Conservation (phyloP, 2,329 filamentous ascomycete species). For the Leptodontidium sp. region DNA sequence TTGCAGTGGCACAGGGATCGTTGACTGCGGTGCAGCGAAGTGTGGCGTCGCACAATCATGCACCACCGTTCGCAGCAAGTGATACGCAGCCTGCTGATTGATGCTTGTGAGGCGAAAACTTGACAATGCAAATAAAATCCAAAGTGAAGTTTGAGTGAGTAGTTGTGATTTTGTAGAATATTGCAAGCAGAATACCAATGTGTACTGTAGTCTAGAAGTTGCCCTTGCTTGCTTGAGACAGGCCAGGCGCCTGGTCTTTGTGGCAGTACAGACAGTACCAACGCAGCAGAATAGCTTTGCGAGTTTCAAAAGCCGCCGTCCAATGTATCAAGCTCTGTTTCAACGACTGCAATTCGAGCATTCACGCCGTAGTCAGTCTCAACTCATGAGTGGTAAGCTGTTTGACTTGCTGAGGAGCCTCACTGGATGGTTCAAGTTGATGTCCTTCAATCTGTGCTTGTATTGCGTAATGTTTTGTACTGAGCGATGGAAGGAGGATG, state of each 20-base stretch:
- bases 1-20: slow-evolving; percentile 9
- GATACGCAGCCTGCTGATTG: slow-evolving; percentile 7
- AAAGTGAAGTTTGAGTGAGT: not conserved
- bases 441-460: not conserved
- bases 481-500: not conserved
- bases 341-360: slow-evolving; percentile 13
- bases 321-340: slow-evolving; percentile 17
- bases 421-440: not conserved
- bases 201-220: not conserved
- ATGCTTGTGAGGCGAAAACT: slow-evolving; percentile 8
- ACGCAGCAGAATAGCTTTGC: not conserved
- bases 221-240: slow-evolving; percentile 11
- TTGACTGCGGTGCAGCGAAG: slow-evolving; percentile 11
- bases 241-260: not conserved
- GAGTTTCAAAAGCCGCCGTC: slow-evolving; percentile 10
- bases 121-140: not conserved
- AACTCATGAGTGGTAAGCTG: slow-evolving; percentile 5
- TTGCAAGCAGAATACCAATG: not conserved
- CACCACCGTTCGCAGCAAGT: slow-evolving; percentile 13
- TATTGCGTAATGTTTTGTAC: not conserved
- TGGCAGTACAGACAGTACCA: not conserved
- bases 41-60: slow-evolving; percentile 17
- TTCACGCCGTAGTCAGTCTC: slow-evolving; percentile 11
- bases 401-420: slow-evolving; percentile 8
- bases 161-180: no score